Conservation (phyloP, 1,284 basidiomycete species). For the Porodaedalea pini region DNA sequence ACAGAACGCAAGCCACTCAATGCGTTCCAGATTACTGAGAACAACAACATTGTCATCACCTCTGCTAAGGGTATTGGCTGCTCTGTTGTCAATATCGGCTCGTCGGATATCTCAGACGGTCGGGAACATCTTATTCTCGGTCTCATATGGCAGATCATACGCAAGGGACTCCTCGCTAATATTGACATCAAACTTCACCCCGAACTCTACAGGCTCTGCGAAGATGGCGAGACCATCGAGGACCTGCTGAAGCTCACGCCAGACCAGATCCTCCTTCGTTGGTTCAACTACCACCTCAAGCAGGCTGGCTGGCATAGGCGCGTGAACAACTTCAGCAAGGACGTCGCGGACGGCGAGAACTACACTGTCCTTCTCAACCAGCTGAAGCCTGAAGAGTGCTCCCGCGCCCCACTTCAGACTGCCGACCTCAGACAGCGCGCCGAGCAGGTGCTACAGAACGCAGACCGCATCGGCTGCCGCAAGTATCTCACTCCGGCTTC, state of each 20-base stretch:
- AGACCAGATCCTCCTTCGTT: constrained; percentile 93
- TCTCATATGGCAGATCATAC: constrained; percentile 98
- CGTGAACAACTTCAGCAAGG: constrained; percentile 98
- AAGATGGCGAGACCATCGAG: constrained; percentile 95
- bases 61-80: constrained; percentile 98
- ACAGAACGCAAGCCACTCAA: constrained; percentile 76
- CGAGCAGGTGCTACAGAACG: constrained; percentile 91
- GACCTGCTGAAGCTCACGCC: constrained; percentile 92
- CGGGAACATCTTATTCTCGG: constrained; percentile 98
- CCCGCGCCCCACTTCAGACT: constrained; percentile 89
- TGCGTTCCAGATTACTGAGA: constrained; percentile 98
- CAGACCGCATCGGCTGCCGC: constrained; percentile 89
- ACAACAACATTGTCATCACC: constrained; percentile 99
- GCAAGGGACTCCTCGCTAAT: constrained; percentile 88
- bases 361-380: constrained; percentile 96
- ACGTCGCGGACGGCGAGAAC: constrained; percentile 94
- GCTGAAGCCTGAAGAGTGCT: constrained; percentile 91
- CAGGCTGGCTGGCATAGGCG: constrained; percentile 87
- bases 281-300: constrained; percentile 99
- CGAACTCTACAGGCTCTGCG: constrained; percentile 91
- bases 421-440: constrained; percentile 79
- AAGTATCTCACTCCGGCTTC: constrained; percentile 94
- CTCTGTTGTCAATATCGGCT: constrained; percentile 97
- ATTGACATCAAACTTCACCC: constrained; percentile 99
- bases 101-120: constrained; percentile 89